A percentile compares a stretch with the other conserved stretches of the same genome.
Conservation (phyloP, 805 yeast genomes). For the Lipomyces orientalis region DNA sequence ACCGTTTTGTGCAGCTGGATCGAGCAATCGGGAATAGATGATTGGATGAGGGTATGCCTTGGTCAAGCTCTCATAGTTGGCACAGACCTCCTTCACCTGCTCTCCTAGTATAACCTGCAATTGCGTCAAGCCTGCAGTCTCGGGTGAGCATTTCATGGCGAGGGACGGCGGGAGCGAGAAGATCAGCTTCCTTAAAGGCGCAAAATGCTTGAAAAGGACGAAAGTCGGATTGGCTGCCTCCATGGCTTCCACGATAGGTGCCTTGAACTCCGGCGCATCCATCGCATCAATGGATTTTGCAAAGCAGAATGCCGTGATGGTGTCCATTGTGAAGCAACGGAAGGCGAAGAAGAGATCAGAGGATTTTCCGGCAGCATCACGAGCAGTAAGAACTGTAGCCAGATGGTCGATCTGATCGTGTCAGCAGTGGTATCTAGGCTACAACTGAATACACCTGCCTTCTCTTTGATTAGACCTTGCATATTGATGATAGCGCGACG, state of each 20-base stretch:
- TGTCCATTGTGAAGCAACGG: background rate
- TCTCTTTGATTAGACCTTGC: background rate
- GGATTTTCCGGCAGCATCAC: background rate
- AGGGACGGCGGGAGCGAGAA: background rate
- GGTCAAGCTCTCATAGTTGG: background rate
- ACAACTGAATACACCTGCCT: background rate
- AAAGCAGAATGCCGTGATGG: background rate
- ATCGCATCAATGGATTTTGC: background rate
- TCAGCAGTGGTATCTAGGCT: background rate
- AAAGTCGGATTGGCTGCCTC: conserved; percentile 1
- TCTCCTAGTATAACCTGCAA: background rate
- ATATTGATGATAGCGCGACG: background rate
- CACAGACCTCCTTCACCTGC: background rate
- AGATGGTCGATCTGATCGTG: background rate
- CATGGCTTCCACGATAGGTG: background rate
- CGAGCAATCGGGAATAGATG: background rate
- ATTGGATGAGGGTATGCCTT: background rate
- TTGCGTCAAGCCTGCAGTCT: background rate
- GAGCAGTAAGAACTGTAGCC: background rate
- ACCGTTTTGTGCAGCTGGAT: background rate
- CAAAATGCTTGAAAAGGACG: conserved; percentile 1
- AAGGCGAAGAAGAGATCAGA: background rate
- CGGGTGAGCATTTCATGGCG: background rate
- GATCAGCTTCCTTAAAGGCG: background rate
- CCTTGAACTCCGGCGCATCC: conserved; percentile 1